Conservation (phyloP, 768 basidiomycete genomes). For the Auricularia auricula-judae region DNA sequence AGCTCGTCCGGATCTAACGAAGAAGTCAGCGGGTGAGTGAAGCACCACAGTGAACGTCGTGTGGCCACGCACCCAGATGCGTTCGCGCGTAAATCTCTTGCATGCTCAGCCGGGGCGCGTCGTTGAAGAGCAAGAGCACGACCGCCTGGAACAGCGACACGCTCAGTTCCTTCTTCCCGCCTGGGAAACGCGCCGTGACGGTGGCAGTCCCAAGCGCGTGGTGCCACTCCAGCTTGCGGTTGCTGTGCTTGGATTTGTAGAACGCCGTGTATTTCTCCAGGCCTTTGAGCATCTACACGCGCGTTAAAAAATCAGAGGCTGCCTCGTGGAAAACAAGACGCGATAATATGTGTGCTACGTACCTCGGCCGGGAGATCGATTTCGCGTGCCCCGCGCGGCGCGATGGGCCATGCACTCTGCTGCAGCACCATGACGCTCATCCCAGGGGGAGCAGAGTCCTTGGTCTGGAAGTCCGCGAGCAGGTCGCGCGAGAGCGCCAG, state of each 20-base stretch:
- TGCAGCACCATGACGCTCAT: constrained; percentile 77
- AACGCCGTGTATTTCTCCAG: constrained; percentile 51
- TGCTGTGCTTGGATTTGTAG: constrained; percentile 71
- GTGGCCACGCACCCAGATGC: constrained; percentile 49
- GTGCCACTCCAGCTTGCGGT: constrained; percentile 73
- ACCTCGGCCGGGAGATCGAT: constrained; percentile 46
- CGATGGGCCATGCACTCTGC: constrained; percentile 80
- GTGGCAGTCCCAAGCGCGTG: constrained; percentile 78
- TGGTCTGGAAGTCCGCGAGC: constrained; percentile 52
- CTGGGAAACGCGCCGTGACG: constrained; percentile 56
- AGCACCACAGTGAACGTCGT: neutral
- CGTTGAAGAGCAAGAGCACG: constrained; percentile 82
- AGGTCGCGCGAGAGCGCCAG: constrained; percentile 65
- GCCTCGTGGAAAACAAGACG: neutral
- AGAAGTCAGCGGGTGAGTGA: constrained; percentile 4
- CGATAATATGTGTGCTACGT: constrained; percentile 12
- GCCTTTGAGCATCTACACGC: constrained; percentile 58
- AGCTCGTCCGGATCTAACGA: constrained; percentile 58
- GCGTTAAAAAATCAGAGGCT: constrained; percentile 5
- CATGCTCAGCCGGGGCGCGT: constrained; percentile 47
- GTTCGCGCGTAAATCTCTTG: constrained; percentile 56
- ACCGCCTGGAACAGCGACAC: constrained; percentile 86
- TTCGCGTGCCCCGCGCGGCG: constrained; percentile 31
- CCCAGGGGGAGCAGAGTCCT: constrained; percentile 20
- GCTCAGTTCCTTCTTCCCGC: constrained; percentile 71